Conservation (phyloP, 2,329 filamentous ascomycete species). For the Diaporthe ampelina region DNA sequence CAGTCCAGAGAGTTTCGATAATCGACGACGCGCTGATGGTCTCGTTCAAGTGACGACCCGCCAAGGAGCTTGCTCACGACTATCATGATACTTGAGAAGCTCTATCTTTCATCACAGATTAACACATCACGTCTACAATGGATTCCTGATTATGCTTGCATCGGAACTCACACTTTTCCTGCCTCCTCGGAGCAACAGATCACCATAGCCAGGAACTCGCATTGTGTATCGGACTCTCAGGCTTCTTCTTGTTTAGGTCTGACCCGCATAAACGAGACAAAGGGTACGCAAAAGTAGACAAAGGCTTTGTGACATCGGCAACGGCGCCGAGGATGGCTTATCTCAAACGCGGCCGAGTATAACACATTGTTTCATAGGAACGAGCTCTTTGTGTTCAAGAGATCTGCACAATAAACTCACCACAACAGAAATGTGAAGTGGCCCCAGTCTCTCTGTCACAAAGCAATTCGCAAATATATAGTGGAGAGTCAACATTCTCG, state of each 20-base stretch:
- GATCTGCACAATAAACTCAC: not conserved
- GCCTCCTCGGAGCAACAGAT: too few relatives aligned
- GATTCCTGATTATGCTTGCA: too few relatives aligned
- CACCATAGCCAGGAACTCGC: too few relatives aligned
- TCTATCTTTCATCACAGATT: too few relatives aligned
- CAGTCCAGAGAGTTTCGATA: too few relatives aligned
- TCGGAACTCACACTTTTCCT: too few relatives aligned
- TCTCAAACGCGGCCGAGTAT: not conserved
- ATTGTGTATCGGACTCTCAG: too few relatives aligned
- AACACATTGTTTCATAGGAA: not conserved
- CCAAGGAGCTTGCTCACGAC: too few relatives aligned
- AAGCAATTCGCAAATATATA: not conserved
- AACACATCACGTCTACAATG: too few relatives aligned
- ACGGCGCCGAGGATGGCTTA: not conserved
- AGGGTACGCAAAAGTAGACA: not conserved
- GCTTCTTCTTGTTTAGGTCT: not conserved
- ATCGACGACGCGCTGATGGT: too few relatives aligned
- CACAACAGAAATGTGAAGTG: not conserved
- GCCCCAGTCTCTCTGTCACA: fast-evolving
- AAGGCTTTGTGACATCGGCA: not conserved
- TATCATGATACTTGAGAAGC: too few relatives aligned
- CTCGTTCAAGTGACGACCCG: too few relatives aligned
- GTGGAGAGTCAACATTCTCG: not conserved
- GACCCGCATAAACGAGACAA: not conserved
- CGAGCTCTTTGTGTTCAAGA: not conserved